These are phyloP conservation scores for Macrophomina tecta DNA, from an alignment of 2,329 filamentous ascomycete genomes.

Conservation along the genomic window DNA sequence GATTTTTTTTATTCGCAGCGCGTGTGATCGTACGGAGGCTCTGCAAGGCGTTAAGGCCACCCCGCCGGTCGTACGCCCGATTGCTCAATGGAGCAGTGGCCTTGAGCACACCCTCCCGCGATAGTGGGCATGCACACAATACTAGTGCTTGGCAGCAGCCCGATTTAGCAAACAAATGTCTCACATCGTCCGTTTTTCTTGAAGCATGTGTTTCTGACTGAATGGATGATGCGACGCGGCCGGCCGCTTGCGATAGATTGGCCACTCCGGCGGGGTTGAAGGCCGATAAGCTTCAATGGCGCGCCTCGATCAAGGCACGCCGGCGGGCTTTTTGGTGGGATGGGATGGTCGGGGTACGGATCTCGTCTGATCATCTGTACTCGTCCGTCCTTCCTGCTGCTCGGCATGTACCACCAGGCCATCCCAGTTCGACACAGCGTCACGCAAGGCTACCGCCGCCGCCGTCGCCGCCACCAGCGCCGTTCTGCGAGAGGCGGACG, in stretches of 20 bases:
- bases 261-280: background rate
- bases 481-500: no score
- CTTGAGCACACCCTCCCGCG: background rate
- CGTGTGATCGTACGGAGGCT: conserved; percentile 9
- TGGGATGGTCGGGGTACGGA: background rate
- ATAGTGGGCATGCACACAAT: background rate
- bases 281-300: conserved; percentile 17
- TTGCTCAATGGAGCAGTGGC: background rate
- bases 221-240: no score
- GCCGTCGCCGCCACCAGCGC: no score
- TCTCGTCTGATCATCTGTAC: background rate
- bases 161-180: background rate
- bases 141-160: background rate
- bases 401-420: background rate
- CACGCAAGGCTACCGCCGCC: background rate
- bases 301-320: conserved; percentile 1
- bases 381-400: background rate
- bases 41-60: conserved; percentile 14
- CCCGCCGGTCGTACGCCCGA: background rate
- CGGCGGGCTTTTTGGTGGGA: background rate
- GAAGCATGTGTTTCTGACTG: no score
- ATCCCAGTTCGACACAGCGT: background rate
- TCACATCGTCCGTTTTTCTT: background rate
- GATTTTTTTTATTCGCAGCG: background rate
- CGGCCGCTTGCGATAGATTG: background rate